Conservation (phyloP, 176 grass and related monocot species). For the Coix lacrymajobi region DNA sequence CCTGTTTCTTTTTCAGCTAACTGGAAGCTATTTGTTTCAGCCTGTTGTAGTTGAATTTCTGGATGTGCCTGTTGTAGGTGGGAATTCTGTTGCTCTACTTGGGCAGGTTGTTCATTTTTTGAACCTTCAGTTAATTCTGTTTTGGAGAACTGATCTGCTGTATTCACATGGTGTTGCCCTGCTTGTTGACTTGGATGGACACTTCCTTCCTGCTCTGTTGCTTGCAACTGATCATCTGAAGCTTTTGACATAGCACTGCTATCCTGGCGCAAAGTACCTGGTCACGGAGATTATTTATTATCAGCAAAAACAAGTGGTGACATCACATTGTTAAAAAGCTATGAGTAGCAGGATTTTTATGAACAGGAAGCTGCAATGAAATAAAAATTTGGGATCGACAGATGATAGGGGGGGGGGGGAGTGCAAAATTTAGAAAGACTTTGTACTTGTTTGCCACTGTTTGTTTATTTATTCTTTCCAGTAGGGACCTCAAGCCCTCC, state of each 20-base stretch:
- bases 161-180: constrained; percentile 23
- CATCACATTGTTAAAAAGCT: constrained; percentile 6
- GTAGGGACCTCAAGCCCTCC: not conserved
- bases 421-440: not conserved
- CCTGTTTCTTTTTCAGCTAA: constrained; percentile 40
- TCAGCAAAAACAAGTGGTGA: not conserved
- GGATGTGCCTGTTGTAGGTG: constrained; percentile 12
- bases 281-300: constrained; percentile 9
- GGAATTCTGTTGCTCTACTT: constrained; percentile 5
- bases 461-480: not conserved
- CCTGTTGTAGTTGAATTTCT: constrained; percentile 30
- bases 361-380: constrained; percentile 11
- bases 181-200: constrained; percentile 21
- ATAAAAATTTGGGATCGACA: not conserved
- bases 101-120: constrained; percentile 17
- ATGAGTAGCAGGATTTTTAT: not conserved
- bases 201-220: constrained; percentile 23
- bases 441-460: not conserved
- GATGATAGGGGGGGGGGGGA: not conserved
- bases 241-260: constrained; percentile 35
- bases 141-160: constrained; percentile 21
- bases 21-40: constrained; percentile 43
- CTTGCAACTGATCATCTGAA: constrained; percentile 25
- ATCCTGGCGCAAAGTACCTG: constrained; percentile 23
- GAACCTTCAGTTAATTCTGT: constrained; percentile 34